Evolutionary conservation across 495 filamentous ascomycete genomes (phyloP).

Genomic region (Massariosphaeria phaeospora): DNA sequence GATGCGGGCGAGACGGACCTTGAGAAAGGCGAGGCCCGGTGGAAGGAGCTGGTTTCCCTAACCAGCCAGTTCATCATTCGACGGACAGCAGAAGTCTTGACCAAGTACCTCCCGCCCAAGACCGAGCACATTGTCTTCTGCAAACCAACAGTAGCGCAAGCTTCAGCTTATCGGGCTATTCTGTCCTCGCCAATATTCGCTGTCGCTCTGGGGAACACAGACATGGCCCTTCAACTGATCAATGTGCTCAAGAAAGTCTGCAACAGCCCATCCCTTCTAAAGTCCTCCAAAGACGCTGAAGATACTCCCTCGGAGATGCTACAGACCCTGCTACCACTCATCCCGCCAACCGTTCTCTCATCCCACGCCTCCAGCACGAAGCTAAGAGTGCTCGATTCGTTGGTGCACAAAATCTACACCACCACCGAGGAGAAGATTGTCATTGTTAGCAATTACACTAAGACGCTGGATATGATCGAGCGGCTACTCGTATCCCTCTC

Average conservation of each 20-base stretch:
- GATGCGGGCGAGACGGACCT: constrained; percentile 60
- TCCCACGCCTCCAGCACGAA: constrained; percentile 62
- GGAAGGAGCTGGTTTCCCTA: constrained; percentile 61
- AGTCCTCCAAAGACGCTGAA: constrained; percentile 42
- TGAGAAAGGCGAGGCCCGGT: constrained; percentile 67
- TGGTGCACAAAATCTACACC: constrained; percentile 58
- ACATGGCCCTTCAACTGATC: constrained; percentile 69
- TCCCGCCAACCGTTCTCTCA: constrained; percentile 56
- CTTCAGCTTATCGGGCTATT: constrained; percentile 62
- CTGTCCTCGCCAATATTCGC: constrained; percentile 66
- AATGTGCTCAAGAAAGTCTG: constrained; percentile 78
- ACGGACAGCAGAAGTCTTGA: constrained; percentile 67
- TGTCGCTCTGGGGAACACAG: constrained; percentile 58
- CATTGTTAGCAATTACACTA: constrained; percentile 77
- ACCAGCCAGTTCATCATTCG: constrained; percentile 73
- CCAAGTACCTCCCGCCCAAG: constrained; percentile 70
- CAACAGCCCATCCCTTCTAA: constrained; percentile 68
- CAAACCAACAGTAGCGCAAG: constrained; percentile 64
- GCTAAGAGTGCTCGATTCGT: constrained; percentile 63
- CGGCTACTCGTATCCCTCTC: constrained; percentile 59
- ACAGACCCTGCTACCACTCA: constrained; percentile 50
- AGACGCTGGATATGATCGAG: constrained; percentile 66
- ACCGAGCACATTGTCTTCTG: constrained; percentile 76
- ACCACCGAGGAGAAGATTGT: constrained; percentile 67
- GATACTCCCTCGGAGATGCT: constrained; percentile 40